Base-by-base conservation (phyloP, 2,329 filamentous ascomycete genomes). In the Pestalotiopsis sp. region DNA sequence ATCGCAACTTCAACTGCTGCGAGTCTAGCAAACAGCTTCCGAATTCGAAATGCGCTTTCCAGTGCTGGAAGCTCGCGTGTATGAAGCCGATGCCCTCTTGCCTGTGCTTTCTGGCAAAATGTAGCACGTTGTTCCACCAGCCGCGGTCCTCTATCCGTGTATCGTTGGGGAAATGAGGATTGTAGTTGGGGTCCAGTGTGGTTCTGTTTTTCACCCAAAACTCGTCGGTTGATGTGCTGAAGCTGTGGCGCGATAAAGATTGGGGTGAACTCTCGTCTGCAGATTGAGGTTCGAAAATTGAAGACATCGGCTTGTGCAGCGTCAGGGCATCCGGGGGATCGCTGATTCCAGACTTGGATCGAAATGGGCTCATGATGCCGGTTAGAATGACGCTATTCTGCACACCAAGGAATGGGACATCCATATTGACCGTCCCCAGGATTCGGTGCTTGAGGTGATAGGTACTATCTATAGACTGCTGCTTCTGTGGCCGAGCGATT, bases 341-440 rank as follows among this genome's bases (percentile, higher is more conserved):
- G 2, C 41, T 3, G 77, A 71, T 17, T 77, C 76, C 4, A 81
- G 77, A 12, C 86, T 83, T 79, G 3, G 83, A 79, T 45, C 85
- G 82, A 78, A 97, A 96, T 11, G 97, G 85, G 75, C 93, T 95
- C 2, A 90, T 88, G 66, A 97, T 87, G 1, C 94, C 93, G 49
- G 92, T 92, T 17, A 91, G 87, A 56, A 97, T 88, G 57, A 98
- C 92, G 4, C 95, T 93, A 1, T 94, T 94, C 79, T 98, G 94
- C 77, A 98, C 91, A 3, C 95, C 95, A 4, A 97, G 83, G 69
- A 97, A 93, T 0, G 95, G 95, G 0, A 92, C 92, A 79, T 98
- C 95, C 64, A 97, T 91, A 68, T 92, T 93, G 68, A 98, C 84
- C 4, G 91, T 91, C 0, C 95, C 95, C 31, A 97, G 80, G 52